These are phyloP conservation scores for Hypoxylon sp. DNA, from an alignment of 2,329 filamentous ascomycete genomes.

Conservation along the genomic window DNA sequence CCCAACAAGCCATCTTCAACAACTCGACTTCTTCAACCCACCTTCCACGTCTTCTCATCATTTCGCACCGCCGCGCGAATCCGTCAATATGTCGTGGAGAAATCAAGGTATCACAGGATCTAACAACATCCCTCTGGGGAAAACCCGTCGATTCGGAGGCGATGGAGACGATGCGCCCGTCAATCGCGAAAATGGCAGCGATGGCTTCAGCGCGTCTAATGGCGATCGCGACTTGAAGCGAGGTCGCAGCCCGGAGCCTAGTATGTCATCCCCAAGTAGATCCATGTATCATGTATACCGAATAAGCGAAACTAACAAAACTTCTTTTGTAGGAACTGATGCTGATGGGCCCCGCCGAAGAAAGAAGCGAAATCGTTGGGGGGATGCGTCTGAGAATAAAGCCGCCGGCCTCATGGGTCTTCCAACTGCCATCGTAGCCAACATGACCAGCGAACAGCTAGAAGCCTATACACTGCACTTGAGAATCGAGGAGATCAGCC, in stretches of 20 bases:
- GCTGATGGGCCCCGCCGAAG: constrained; percentile 85
- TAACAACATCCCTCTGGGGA: constrained; percentile 96
- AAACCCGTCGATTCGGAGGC: constrained; percentile 81
- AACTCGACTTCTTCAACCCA: background rate
- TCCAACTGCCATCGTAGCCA: constrained; percentile 93
- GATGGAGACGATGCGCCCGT: constrained; percentile 59
- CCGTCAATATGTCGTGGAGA: constrained; percentile 71
- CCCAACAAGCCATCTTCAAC: constrained; percentile 19
- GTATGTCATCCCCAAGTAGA: constrained; percentile 61
- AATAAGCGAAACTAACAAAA: background rate
- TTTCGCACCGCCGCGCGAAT: constrained; percentile 14
- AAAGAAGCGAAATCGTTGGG: constrained; percentile 99
- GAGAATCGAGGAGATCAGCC: constrained; percentile 98
- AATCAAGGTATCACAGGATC: constrained; percentile 92
- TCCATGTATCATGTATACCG: background rate
- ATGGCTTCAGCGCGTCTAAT: constrained; percentile 56
- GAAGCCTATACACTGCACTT: constrained; percentile 97
- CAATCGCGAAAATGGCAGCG: constrained; percentile 48
- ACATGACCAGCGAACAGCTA: constrained; percentile 98
- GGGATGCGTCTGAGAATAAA: constrained; percentile 97
- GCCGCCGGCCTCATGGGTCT: constrained; percentile 97
- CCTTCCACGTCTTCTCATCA: background rate
- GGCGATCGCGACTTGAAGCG: constrained; percentile 75
- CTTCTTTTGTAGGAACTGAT: constrained; percentile 61
- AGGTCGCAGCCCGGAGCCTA: constrained; percentile 89